Evolutionary conservation across 768 basidiomycete species (phyloP).

Genomic region (Termitomyces sp.): DNA sequence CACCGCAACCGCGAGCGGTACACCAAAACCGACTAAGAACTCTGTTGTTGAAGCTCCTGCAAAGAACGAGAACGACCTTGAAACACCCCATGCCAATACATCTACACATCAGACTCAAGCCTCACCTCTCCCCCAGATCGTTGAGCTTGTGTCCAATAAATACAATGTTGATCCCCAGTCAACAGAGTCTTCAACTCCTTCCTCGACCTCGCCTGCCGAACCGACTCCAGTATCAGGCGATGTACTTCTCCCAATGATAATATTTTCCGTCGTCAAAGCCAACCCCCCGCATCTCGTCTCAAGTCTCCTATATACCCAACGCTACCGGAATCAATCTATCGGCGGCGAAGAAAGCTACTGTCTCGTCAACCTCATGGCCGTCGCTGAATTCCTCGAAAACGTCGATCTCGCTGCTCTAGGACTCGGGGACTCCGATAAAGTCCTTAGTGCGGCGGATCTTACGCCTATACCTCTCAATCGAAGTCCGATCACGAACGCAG

Average conservation of each 20-base stretch:
- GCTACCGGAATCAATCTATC: conserved; percentile 51
- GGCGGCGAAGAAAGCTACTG: conserved; percentile 92
- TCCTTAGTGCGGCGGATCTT: conserved; percentile 70
- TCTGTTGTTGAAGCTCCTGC: background rate
- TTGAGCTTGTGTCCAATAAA: conserved; percentile 11
- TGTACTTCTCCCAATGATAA: conserved; percentile 88
- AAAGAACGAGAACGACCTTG: background rate
- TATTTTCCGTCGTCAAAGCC: conserved; percentile 89
- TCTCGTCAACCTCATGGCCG: conserved; percentile 91
- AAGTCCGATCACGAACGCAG: conserved; percentile 43
- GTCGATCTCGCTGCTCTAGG: conserved; percentile 76
- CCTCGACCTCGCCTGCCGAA: conserved; percentile 9
- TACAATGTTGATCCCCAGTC: background rate
- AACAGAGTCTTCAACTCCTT: conserved; percentile 1
- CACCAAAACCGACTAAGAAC: background rate
- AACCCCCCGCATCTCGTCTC: conserved; percentile 83
- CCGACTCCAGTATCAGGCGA: conserved; percentile 75
- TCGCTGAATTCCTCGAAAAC: conserved; percentile 93
- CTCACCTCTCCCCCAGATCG: conserved; percentile 11
- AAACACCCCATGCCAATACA: conserved; percentile 2
- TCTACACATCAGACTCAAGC: background rate
- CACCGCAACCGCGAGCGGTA: background rate
- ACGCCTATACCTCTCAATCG: conserved; percentile 76
- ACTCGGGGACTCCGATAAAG: conserved; percentile 54
- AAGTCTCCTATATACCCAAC: conserved; percentile 60